Conservation (phyloP, 2,329 filamentous ascomycete genomes). For the Bimuria novae-zelandiae region DNA sequence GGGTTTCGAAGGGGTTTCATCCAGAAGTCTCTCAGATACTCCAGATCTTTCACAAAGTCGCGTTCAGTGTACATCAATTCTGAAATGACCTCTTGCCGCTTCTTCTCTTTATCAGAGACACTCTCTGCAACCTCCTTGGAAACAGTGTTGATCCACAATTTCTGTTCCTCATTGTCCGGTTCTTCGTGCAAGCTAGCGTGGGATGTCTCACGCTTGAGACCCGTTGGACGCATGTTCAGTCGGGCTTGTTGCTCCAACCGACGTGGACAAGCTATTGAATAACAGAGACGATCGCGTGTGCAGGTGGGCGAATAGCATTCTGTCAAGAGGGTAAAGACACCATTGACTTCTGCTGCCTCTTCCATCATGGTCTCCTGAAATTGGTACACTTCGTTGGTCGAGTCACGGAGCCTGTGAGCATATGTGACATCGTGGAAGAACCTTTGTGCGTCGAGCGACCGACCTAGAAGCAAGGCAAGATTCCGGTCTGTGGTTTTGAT, state of each 20-base stretch:
- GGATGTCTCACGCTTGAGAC: conserved; percentile 74
- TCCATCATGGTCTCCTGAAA: conserved; percentile 93
- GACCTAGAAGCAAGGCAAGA: conserved; percentile 83
- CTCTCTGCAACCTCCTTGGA: conserved; percentile 92
- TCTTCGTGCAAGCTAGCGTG: conserved; percentile 80
- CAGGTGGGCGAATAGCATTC: conserved; percentile 99
- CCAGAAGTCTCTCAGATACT: conserved; percentile 98
- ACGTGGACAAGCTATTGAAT: conserved; percentile 95
- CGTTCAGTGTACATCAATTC: conserved; percentile 98
- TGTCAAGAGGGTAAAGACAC: conserved; percentile 92
- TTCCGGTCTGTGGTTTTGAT: conserved; percentile 97
- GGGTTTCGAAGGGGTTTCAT: conserved; percentile 82
- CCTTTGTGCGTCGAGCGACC: conserved; percentile 94
- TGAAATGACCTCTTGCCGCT: conserved; percentile 96
- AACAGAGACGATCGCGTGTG: conserved; percentile 92
- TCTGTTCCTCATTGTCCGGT: conserved; percentile 85
- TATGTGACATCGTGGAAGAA: conserved; percentile 99
- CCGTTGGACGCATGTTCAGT: conserved; percentile 89
- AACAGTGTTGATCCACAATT: conserved; percentile 98
- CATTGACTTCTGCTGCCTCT: conserved; percentile 83
- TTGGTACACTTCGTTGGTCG: conserved; percentile 93
- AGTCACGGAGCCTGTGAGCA: conserved; percentile 91
- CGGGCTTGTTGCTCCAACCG: conserved; percentile 93
- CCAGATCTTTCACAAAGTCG: conserved; percentile 98
- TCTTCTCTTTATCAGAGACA: conserved; percentile 90